Evolutionary conservation across 441 rosid species (phyloP).

Genomic region (Omphalea diandra): DNA sequence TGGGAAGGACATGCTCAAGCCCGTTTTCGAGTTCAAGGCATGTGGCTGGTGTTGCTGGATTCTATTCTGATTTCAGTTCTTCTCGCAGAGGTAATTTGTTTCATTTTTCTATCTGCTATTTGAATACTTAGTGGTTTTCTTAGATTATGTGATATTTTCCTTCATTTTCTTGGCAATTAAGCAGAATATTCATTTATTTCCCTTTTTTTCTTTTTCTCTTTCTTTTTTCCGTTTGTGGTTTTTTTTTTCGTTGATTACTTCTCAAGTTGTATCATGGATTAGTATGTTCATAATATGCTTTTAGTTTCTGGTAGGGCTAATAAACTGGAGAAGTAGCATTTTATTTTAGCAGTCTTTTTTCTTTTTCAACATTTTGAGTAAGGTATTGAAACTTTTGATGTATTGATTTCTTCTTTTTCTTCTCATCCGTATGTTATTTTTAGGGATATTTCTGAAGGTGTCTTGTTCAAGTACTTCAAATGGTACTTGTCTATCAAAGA

Average conservation of each 20-base stretch:
- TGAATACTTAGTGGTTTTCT: neutral
- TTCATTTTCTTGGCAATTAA: neutral
- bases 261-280: neutral
- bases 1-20: constrained; percentile 34
- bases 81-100: constrained; percentile 43
- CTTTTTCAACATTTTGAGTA: neutral
- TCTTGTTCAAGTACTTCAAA: constrained; percentile 39
- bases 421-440: constrained; percentile 10
- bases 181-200: constrained; percentile 5
- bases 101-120: neutral
- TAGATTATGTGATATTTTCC: neutral
- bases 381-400: neutral
- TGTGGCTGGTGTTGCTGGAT: constrained; percentile 28
- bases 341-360: too few relatives aligned
- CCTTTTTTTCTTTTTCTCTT: too few relatives aligned
- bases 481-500: constrained; percentile 35
- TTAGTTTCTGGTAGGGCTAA: too few relatives aligned
- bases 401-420: neutral
- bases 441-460: constrained; percentile 40
- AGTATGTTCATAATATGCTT: neutral
- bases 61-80: constrained; percentile 38
- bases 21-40: constrained; percentile 32
- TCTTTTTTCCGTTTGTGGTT: too few relatives aligned
- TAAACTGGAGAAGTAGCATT: too few relatives aligned
- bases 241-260: neutral